A percentile compares a stretch with the other conserved stretches of the same genome.
Conservation (phyloP, 2,329 filamentous ascomycete species). For the Parastagonospora nodorum region DNA sequence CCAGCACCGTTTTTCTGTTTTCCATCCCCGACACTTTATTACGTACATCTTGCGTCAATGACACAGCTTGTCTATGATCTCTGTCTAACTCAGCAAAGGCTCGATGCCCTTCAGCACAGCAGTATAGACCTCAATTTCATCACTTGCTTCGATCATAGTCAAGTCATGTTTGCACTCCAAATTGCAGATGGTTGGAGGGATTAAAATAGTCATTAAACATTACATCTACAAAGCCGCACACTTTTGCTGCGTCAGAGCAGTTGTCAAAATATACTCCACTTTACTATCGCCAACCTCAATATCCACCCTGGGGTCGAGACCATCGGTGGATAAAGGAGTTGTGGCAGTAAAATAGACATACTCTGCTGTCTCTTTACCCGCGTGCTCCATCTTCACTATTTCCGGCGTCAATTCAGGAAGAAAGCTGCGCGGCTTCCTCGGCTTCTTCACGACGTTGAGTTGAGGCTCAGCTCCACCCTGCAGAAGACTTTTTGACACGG, state of each 20-base stretch:
- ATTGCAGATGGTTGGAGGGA: too few species aligned
- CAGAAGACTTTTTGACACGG: neutral
- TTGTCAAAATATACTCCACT: neutral
- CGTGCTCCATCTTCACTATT: neutral
- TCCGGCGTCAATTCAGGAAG: neutral
- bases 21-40: too few species aligned
- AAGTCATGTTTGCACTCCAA: too few species aligned
- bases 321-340: neutral
- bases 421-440: neutral
- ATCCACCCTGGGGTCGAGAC: neutral
- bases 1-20: too few species aligned
- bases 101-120: too few species aligned
- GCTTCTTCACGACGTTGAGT: neutral
- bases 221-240: neutral
- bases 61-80: too few species aligned
- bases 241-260: neutral
- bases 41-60: too few species aligned
- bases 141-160: too few species aligned
- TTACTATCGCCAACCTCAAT: neutral
- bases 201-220: neutral
- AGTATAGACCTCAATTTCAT: too few species aligned
- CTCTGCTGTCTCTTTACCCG: constrained; percentile 4
- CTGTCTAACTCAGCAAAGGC: too few species aligned
- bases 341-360: constrained; percentile 6
- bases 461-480: neutral